Conservation (phyloP, 2,329 filamentous ascomycete species). For the Fusarium palustre region DNA sequence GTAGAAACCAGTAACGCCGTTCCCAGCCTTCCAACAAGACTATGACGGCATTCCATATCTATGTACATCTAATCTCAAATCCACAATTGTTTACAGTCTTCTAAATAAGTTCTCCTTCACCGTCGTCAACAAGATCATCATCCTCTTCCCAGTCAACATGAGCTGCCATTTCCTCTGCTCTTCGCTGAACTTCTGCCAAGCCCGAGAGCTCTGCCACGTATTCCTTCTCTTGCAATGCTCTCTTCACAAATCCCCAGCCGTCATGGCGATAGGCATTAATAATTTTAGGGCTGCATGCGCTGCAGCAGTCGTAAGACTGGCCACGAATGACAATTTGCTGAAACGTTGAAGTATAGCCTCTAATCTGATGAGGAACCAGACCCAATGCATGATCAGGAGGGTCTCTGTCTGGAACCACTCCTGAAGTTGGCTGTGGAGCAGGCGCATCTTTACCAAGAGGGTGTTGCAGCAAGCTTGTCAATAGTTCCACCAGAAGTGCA, state of each 20-base stretch:
- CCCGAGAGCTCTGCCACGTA: constrained; percentile 83
- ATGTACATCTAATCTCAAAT: neutral
- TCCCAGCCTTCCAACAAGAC: constrained; percentile 7
- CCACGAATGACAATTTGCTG: constrained; percentile 79
- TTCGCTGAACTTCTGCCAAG: constrained; percentile 75
- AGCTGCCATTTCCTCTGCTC: constrained; percentile 63
- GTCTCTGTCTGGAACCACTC: constrained; percentile 63
- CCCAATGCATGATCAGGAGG: constrained; percentile 71
- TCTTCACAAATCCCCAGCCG: constrained; percentile 82
- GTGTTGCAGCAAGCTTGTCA: constrained; percentile 89
- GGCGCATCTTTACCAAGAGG: constrained; percentile 74
- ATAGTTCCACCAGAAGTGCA: constrained; percentile 87
- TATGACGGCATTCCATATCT: constrained; percentile 17
- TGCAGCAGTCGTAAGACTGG: constrained; percentile 82
- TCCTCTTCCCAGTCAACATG: constrained; percentile 73
- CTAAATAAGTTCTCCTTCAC: constrained; percentile 35
- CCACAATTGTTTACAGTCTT: neutral
- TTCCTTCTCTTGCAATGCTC: constrained; percentile 78
- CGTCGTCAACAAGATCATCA: constrained; percentile 55
- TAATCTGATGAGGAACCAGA: constrained; percentile 82
- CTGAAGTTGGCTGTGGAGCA: constrained; percentile 61
- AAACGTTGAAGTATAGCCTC: constrained; percentile 80
- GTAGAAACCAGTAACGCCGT: constrained; percentile 19
- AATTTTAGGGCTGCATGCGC: constrained; percentile 79
- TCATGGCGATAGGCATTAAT: constrained; percentile 73